phyloP scores from a whole-genome alignment of 2,329 filamentous ascomycete species.

The Diaporthe caulivora region DNA sequence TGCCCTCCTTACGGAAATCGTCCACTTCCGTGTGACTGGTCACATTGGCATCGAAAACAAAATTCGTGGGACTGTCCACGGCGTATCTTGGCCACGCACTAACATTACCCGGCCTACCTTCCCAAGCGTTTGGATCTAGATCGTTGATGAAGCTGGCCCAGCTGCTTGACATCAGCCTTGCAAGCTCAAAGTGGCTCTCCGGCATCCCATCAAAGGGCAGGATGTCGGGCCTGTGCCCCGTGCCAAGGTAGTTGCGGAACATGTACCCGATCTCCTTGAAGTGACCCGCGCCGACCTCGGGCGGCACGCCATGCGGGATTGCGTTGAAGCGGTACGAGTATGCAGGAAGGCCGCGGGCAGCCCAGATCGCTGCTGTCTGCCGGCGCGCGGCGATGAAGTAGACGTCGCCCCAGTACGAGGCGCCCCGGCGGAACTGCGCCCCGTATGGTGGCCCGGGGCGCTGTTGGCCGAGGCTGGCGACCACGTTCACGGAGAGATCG shows the following conservation, averaged over 20 bases:
- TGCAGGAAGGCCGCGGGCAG: background rate
- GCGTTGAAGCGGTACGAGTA: constrained; percentile 34
- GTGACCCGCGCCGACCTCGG: constrained; percentile 29
- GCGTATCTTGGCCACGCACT: background rate
- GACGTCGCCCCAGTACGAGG: constrained; percentile 36
- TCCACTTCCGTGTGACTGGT: constrained; percentile 20
- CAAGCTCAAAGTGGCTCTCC: constrained; percentile 10
- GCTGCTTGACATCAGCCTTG: constrained; percentile 38
- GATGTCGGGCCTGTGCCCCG: constrained; percentile 20
- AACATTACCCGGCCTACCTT: background rate
- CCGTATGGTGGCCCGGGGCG: constrained; percentile 25
- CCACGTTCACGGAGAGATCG: constrained; percentile 14
- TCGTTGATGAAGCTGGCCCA: constrained; percentile 40
- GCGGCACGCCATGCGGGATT: constrained; percentile 21
- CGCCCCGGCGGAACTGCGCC: constrained; percentile 39
- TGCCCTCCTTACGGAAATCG: constrained; percentile 20
- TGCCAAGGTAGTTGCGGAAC: constrained; percentile 37
- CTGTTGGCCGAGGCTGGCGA: constrained; percentile 14
- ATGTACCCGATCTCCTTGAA: constrained; percentile 36
- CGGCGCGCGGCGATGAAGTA: constrained; percentile 31
- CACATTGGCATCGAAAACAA: constrained; percentile 30
- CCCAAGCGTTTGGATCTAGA: constrained; percentile 40
- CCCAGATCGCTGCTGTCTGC: constrained; percentile 24
- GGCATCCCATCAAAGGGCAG: constrained; percentile 21
- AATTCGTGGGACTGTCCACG: background rate